phyloP scores from a whole-genome alignment of 2,329 filamentous ascomycete species.

The Pseudogymnoascus sp. region DNA sequence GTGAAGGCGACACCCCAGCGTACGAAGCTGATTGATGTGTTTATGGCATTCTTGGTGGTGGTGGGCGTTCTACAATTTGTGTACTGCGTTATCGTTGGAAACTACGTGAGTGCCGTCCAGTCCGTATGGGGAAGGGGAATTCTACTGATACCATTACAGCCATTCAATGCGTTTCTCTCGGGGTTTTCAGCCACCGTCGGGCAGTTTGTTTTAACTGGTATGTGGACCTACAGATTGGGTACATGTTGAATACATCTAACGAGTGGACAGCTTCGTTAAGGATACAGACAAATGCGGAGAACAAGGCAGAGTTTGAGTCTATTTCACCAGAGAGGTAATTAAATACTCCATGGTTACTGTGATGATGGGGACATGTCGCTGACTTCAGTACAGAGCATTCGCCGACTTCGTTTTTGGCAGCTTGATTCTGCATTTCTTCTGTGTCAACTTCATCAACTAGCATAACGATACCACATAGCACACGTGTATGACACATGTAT shows the following conservation, averaged over 20 bases:
- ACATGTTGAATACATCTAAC: conserved; percentile 4
- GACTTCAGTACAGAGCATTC: conserved; percentile 61
- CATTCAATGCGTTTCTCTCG: conserved; percentile 96
- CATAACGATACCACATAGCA: conserved; percentile 14
- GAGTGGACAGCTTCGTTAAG: conserved; percentile 56
- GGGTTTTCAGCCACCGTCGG: conserved; percentile 93
- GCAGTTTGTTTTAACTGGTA: conserved; percentile 92
- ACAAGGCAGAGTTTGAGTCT: conserved; percentile 67
- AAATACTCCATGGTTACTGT: background rate
- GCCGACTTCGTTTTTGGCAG: conserved; percentile 94
- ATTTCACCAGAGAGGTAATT: conserved; percentile 73
- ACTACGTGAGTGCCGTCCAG: conserved; percentile 66
- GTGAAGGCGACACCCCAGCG: conserved; percentile 75
- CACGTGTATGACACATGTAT: conserved; percentile 10
- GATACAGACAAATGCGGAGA: conserved; percentile 83
- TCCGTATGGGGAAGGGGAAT: background rate
- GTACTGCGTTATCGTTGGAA: conserved; percentile 86
- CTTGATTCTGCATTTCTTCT: conserved; percentile 96
- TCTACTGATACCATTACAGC: conserved; percentile 46
- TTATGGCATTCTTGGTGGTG: conserved; percentile 78
- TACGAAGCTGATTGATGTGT: conserved; percentile 84
- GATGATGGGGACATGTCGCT: conserved; percentile 12
- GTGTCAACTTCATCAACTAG: conserved; percentile 98
- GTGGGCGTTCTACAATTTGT: conserved; percentile 88
- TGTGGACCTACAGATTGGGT: conserved; percentile 21